Evolutionary conservation across 1,284 basidiomycete genomes (phyloP).

Genomic region (Tilletiopsis washingtonensis): DNA sequence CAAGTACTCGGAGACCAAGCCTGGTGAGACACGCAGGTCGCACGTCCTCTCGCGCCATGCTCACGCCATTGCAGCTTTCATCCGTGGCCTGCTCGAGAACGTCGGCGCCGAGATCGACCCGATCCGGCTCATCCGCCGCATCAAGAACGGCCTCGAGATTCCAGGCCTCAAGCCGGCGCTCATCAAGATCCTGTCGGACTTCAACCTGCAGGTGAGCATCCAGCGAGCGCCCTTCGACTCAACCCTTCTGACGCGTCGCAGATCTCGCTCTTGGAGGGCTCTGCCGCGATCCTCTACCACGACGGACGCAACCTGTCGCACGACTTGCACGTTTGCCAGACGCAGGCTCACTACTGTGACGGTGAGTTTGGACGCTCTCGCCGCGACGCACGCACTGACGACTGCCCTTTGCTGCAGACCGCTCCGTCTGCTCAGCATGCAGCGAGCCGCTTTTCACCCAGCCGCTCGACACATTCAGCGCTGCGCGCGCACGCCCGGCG

Average conservation of each 20-base stretch:
- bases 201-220: slow-evolving; percentile 60
- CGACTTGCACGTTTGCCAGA: slow-evolving; percentile 19
- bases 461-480: slow-evolving; percentile 1
- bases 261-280: slow-evolving; percentile 38
- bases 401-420: too few species aligned
- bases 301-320: slow-evolving; percentile 23
- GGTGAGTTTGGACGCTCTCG: too few species aligned
- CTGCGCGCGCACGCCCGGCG: slow-evolving; percentile 6
- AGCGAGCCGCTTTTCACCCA: slow-evolving; percentile 13
- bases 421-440: slow-evolving; percentile 22
- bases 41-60: too few species aligned
- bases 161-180: slow-evolving; percentile 86
- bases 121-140: slow-evolving; percentile 82
- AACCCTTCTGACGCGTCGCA: neutral
- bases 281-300: slow-evolving; percentile 31
- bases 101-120: slow-evolving; percentile 95
- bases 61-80: too few species aligned
- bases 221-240: neutral
- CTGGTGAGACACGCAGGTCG: too few species aligned
- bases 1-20: slow-evolving; percentile 84
- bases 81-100: slow-evolving; percentile 81
- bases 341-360: slow-evolving; percentile 26
- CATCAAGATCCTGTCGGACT: slow-evolving; percentile 94
- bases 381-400: too few species aligned
- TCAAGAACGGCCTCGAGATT: slow-evolving; percentile 91